Evolutionary conservation across 345 rosid species (phyloP).

Genomic region (Microthlaspi erraticum): DNA sequence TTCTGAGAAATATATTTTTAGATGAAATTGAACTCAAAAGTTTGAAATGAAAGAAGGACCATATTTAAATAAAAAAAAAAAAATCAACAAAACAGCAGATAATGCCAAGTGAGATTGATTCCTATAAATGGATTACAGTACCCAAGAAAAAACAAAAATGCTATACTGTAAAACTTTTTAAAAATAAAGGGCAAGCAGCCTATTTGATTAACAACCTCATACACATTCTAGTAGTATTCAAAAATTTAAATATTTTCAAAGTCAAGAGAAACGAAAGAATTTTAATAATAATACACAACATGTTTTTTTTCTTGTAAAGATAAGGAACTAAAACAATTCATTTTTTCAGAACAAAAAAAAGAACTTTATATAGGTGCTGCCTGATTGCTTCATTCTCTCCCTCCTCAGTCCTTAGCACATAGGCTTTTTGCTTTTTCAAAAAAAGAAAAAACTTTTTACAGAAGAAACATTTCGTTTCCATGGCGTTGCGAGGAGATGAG

Average conservation of each 20-base stretch:
- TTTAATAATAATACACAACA: constrained; percentile 4
- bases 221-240: constrained; percentile 3
- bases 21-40: constrained; percentile 3
- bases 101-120: constrained; percentile 40
- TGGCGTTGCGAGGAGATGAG: constrained; percentile 47
- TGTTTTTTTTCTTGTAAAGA: not conserved
- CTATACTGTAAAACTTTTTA: constrained; percentile 17
- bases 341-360: not conserved
- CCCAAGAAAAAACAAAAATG: constrained; percentile 39
- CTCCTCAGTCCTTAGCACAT: constrained; percentile 31
- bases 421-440: constrained; percentile 9
- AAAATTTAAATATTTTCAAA: not conserved
- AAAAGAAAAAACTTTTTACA: not conserved
- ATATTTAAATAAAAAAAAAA: constrained; percentile 5
- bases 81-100: constrained; percentile 16
- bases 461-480: constrained; percentile 31
- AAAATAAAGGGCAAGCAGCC: constrained; percentile 26
- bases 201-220: constrained; percentile 14
- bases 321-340: constrained; percentile 23
- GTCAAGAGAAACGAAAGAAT: not conserved
- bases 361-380: constrained; percentile 20
- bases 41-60: constrained; percentile 40
- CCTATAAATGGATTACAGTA: constrained; percentile 36
- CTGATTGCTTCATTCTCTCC: constrained; percentile 42
- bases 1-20: not conserved